These are phyloP conservation scores for Chenopodium berlandieri DNA, from an alignment of 148 eudicot genomes.

Conservation along the genomic window DNA sequence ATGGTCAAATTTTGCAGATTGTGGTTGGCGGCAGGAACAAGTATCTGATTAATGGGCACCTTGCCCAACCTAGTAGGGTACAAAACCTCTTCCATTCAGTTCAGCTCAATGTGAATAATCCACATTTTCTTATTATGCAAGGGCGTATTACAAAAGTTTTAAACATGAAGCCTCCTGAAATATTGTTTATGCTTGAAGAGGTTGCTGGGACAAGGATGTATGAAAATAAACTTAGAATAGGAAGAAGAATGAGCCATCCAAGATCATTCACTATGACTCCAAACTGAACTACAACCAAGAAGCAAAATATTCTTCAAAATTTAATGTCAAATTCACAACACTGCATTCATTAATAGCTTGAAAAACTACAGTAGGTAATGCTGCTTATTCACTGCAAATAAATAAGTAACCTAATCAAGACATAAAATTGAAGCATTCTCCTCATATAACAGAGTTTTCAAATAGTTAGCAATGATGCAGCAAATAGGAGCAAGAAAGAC, in stretches of 20 bases:
- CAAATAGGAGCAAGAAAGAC: slow-evolving; percentile 17
- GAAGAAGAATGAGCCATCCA: background rate
- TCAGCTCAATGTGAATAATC: too few relatives aligned
- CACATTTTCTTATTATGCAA: too few relatives aligned
- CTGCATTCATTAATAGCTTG: background rate
- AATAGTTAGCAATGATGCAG: slow-evolving; percentile 8
- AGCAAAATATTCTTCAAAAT: slow-evolving; percentile 12
- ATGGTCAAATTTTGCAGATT: too few relatives aligned
- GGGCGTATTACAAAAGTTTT: too few relatives aligned
- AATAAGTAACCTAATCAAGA: background rate
- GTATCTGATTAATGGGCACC: too few relatives aligned
- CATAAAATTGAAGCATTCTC: slow-evolving; percentile 2
- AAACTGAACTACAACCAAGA: slow-evolving; percentile 1
- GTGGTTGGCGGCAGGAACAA: too few relatives aligned
- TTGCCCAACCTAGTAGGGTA: too few relatives aligned
- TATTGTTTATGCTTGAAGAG: too few relatives aligned
- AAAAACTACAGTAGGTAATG: background rate
- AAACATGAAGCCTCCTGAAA: too few relatives aligned
- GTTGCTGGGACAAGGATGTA: too few relatives aligned
- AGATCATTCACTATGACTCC: background rate
- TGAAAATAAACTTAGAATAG: too few relatives aligned
- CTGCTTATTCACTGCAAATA: background rate
- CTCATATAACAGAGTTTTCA: background rate
- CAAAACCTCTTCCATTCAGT: too few relatives aligned
- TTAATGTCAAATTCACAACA: slow-evolving; percentile 21